These are phyloP conservation scores for Chenopodium formosanum DNA, from an alignment of 148 eudicot species.

Conservation along the genomic window DNA sequence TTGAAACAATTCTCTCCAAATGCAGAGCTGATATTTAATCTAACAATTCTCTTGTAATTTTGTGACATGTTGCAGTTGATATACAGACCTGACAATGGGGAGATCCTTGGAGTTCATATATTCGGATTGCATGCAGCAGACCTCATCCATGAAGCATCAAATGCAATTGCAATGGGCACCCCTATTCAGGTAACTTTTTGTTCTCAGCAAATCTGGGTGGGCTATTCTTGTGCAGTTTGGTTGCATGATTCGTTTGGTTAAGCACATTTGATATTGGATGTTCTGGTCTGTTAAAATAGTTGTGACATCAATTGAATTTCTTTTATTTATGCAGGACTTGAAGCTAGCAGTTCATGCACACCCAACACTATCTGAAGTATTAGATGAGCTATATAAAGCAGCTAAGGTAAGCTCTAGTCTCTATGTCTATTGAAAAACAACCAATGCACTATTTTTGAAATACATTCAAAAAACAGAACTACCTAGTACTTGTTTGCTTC, in stretches of 20 bases:
- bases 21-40: no score
- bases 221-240: not conserved
- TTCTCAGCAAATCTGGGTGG: not conserved
- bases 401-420: conserved; percentile 64
- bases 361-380: conserved; percentile 97
- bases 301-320: not conserved
- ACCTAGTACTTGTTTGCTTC: not conserved
- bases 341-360: conserved; percentile 96
- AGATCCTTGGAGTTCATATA: conserved; percentile 97
- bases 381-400: conserved; percentile 93
- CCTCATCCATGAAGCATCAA: conserved; percentile 97
- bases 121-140: conserved; percentile 99
- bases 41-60: not conserved
- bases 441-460: not conserved
- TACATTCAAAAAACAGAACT: not conserved
- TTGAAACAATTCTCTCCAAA: no score
- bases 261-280: not conserved
- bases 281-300: not conserved
- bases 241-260: conserved; percentile 1
- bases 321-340: conserved; percentile 59
- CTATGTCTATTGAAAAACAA: not conserved
- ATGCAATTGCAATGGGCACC: conserved; percentile 94
- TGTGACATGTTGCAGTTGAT: conserved; percentile 63
- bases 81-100: conserved; percentile 97
- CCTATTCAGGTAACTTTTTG: conserved; percentile 59